Percentiles rank a stretch among this genome's conserved stretches.
These are phyloP conservation scores for Pecoramyces ruminantium DNA, from an alignment of 192 early-diverging fungal species.

Conservation along the genomic window DNA sequence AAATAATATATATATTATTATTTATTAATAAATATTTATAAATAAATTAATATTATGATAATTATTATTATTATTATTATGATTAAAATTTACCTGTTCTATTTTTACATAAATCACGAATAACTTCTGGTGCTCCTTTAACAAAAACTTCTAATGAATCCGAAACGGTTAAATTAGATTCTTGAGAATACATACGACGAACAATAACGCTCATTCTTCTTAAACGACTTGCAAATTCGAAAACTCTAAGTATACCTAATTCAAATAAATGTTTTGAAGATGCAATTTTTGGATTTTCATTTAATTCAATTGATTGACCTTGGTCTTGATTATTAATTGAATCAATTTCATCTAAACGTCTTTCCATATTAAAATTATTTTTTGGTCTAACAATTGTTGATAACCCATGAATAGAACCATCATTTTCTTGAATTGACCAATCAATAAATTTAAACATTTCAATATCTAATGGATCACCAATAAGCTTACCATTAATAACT, in stretches of 20 bases:
- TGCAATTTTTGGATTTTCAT: not conserved
- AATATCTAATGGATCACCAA: conserved; percentile 92
- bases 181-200: conserved; percentile 11
- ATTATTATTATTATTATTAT: not conserved
- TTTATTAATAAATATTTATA: not conserved
- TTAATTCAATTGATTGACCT: too few species aligned
- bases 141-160: conserved; percentile 55
- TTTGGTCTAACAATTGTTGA: conserved; percentile 21
- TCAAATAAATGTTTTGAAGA: conserved; percentile 15
- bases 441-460: conserved; percentile 95
- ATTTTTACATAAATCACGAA: conserved; percentile 67
- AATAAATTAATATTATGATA: too few species aligned
- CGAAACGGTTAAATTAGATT: not conserved
- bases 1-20: too few species aligned
- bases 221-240: conserved; percentile 81
- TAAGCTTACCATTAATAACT: conserved; percentile 65
- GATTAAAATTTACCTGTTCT: conserved; percentile 38
- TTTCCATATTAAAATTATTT: too few species aligned
- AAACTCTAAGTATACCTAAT: conserved; percentile 63
- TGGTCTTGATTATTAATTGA: too few species aligned
- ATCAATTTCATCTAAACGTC: too few species aligned
- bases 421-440: conserved; percentile 85
- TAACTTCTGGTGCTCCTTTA: conserved; percentile 94
- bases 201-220: conserved; percentile 88
- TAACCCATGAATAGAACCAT: conserved; percentile 66